These are phyloP conservation scores for Pythium aphanidermatum DNA, from an alignment of 352 stramenopile species.

Conservation along the genomic window DNA sequence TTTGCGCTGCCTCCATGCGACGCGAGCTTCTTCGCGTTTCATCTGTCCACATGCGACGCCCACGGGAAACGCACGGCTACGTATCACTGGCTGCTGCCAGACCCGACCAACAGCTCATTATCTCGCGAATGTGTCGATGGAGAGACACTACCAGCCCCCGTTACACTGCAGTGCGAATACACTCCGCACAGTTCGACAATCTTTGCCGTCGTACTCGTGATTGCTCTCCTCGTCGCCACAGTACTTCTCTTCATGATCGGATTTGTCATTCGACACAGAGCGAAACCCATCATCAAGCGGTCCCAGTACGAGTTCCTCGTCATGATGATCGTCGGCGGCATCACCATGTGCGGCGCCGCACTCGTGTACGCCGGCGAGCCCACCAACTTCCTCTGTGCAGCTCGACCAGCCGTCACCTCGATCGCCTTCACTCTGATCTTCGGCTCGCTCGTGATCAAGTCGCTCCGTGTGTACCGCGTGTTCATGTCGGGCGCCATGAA, in stretches of 20 bases:
- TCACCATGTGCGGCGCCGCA: conserved; percentile 35
- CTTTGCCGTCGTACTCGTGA: not conserved
- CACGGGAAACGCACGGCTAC: conserved; percentile 14
- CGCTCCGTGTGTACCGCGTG: conserved; percentile 33
- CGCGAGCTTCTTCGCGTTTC: conserved; percentile 26
- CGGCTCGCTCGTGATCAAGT: conserved; percentile 27
- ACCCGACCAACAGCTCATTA: no score
- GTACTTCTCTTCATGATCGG: conserved; percentile 13
- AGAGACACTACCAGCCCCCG: conserved; percentile 11
- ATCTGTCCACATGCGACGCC: conserved; percentile 19
- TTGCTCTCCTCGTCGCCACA: conserved; percentile 23
- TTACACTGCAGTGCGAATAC: conserved; percentile 31
- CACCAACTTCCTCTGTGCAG: conserved; percentile 25
- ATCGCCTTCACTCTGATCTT: conserved; percentile 28
- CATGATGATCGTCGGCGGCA: conserved; percentile 39
- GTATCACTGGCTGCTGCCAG: conserved; percentile 29
- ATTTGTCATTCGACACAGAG: conserved; percentile 27
- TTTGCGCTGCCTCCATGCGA: conserved; percentile 23
- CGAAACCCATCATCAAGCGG: conserved; percentile 48
- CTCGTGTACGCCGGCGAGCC: conserved; percentile 40
- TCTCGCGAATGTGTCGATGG: conserved; percentile 35
- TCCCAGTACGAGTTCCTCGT: conserved; percentile 62
- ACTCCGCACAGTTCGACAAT: conserved; percentile 16
- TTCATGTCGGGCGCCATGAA: conserved; percentile 27
- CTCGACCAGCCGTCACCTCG: conserved; percentile 18